Conservation (phyloP, 768 basidiomycete genomes). For the Hericium erinaceus region DNA sequence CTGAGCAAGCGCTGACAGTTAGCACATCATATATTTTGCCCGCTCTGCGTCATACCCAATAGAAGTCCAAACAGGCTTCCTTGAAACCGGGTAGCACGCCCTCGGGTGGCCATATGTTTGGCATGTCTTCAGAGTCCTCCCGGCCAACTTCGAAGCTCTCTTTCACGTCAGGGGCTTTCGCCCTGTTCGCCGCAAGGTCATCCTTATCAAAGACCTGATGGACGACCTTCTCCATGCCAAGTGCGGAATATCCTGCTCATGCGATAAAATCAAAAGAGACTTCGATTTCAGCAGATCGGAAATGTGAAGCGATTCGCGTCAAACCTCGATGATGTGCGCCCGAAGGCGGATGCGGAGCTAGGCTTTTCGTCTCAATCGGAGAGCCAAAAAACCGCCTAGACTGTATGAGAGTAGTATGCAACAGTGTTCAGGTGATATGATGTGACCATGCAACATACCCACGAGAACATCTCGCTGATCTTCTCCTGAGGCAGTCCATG, state of each 20-base stretch:
- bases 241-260: slow-evolving; percentile 22
- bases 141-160: slow-evolving; percentile 50
- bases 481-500: slow-evolving; percentile 27
- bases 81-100: slow-evolving; percentile 43
- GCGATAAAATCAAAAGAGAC: background rate
- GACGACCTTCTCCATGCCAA: slow-evolving; percentile 23
- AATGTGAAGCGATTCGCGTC: background rate
- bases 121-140: slow-evolving; percentile 34
- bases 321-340: slow-evolving; percentile 26
- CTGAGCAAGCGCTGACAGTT: background rate
- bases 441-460: slow-evolving; percentile 12
- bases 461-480: slow-evolving; percentile 23
- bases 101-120: slow-evolving; percentile 53
- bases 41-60: slow-evolving; percentile 19
- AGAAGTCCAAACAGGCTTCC: slow-evolving; percentile 43
- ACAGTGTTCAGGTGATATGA: background rate
- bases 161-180: slow-evolving; percentile 31
- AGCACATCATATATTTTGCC: no score
- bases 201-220: slow-evolving; percentile 24
- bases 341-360: slow-evolving; percentile 27
- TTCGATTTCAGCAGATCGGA: background rate
- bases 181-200: slow-evolving; percentile 21
- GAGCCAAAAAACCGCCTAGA: slow-evolving; percentile 24
- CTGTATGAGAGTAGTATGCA: slow-evolving; percentile 11
- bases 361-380: slow-evolving; percentile 22